Conservation (phyloP, 148 eudicot genomes). For the Heliosperma pusillum region DNA sequence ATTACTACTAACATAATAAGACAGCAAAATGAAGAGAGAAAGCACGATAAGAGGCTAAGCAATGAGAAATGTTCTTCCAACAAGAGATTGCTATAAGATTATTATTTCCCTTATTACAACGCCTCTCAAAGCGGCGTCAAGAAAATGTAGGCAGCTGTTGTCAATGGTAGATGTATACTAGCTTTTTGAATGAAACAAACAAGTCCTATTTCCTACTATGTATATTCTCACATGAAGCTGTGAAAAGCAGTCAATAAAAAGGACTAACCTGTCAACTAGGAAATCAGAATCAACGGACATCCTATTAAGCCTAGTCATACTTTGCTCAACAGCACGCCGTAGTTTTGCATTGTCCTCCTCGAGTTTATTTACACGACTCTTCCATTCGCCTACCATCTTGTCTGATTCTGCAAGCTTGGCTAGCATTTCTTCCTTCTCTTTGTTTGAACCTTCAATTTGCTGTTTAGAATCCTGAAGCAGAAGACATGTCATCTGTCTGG, state of each 20-base stretch:
- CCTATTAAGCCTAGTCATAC: conserved; percentile 96
- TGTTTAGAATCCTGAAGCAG: conserved; percentile 63
- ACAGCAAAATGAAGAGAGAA: not conserved
- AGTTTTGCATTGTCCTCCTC: conserved; percentile 90
- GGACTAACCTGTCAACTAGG: conserved; percentile 82
- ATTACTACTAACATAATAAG: not conserved
- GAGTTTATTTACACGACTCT: conserved; percentile 70
- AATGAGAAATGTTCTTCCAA: not conserved
- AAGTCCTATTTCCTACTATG: not conserved
- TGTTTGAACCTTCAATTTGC: conserved; percentile 49
- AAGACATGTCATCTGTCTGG: conserved; percentile 18
- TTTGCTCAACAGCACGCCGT: conserved; percentile 94
- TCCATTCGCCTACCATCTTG: conserved; percentile 52
- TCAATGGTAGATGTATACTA: not conserved
- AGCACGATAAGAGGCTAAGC: not conserved
- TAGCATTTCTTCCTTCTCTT: conserved; percentile 62
- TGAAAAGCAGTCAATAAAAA: not conserved
- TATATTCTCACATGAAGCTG: not conserved
- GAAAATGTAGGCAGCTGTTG: not conserved
- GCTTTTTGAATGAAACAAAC: not conserved
- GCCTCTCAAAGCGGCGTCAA: not conserved
- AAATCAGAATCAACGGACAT: conserved; percentile 97
- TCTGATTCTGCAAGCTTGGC: conserved; percentile 65
- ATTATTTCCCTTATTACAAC: not conserved
- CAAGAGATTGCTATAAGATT: not conserved